Base-by-base conservation (phyloP, 75 land plant genomes). In the Azolla pinnata region DNA sequence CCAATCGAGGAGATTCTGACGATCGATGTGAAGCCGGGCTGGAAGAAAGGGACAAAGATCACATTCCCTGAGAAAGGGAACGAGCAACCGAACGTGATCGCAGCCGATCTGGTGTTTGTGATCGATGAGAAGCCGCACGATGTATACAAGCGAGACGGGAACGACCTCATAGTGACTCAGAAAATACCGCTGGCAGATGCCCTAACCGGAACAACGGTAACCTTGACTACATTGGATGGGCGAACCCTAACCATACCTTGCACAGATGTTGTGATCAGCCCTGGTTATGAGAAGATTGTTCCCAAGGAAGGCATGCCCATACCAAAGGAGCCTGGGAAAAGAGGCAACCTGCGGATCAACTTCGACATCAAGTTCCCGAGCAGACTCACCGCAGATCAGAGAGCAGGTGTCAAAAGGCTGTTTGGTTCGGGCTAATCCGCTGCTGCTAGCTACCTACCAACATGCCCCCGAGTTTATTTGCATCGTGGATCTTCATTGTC, bases 31-130 rank as follows among this genome's bases (percentile, higher is more conserved):
- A 82, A 82, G 61, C 83, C 84, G 20, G 84, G 84, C 8, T 82
- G 84, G 84, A 82, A 82, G 63, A 79, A 80, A 40, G 84, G 84
- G 17, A 82, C 84, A 29, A 81, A 81, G 47, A 81, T 81, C 20
- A 81, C 84, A 0, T 81, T 81, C 27, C 84, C 81, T 0, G 83
- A 80, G 56, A 82, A 82, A 46, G 84, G 84, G 19, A 82, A 82
- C 55, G 83, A 82, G 64, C 74, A 76, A 56, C 84, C 83, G 0
- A 67, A 67, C 35, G 51, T 80, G 20, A 68, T 82, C 31, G 64
- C 84, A 33, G 75, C 84, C 2, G 84, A 82, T 25, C 54, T 82
- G 5, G 83, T 82, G 17, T 82, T 82, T 61, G 74, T 82, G 40
- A 80, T 82, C 33, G 84, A 82, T 50, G 84, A 82, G 62, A 82